A percentile compares a stretch with the other conserved stretches of the same genome.
These are phyloP conservation scores for Auricularia sp. DNA, from an alignment of 768 basidiomycete genomes.

Conservation along the genomic window DNA sequence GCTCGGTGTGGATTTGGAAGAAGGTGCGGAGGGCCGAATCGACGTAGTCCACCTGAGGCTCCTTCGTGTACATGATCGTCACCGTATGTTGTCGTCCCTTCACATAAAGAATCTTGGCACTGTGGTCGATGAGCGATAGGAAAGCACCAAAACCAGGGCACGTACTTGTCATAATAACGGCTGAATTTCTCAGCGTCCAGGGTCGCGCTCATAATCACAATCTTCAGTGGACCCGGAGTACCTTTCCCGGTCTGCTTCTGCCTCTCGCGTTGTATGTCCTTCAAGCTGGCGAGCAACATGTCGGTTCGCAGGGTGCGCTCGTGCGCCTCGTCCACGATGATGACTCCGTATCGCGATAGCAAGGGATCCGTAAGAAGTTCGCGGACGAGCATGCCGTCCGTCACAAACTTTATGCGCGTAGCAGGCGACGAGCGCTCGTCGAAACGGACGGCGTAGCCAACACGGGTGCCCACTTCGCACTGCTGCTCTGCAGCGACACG, in stretches of 20 bases:
- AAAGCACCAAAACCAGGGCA: not conserved
- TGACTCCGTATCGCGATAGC: constrained; percentile 71
- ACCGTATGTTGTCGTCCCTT: constrained; percentile 92
- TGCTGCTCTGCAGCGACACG: constrained; percentile 84
- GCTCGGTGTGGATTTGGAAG: constrained; percentile 82
- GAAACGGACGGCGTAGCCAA: constrained; percentile 95
- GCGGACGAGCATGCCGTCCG: constrained; percentile 94
- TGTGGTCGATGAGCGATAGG: constrained; percentile 20
- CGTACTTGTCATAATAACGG: constrained; percentile 74
- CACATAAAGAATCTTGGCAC: constrained; percentile 82
- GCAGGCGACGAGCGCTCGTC: constrained; percentile 64
- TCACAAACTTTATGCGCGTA: constrained; percentile 91
- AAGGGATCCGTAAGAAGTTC: constrained; percentile 76
- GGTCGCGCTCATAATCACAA: constrained; percentile 96
- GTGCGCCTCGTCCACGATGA: constrained; percentile 95
- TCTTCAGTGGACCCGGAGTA: constrained; percentile 62
- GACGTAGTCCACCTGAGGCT: constrained; percentile 71
- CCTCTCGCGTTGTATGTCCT: constrained; percentile 61
- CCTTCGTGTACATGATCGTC: constrained; percentile 64
- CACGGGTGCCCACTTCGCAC: constrained; percentile 55
- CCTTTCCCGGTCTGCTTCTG: constrained; percentile 39
- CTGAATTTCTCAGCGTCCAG: constrained; percentile 93
- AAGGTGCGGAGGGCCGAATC: constrained; percentile 87
- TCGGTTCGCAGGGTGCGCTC: constrained; percentile 93
- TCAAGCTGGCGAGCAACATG: constrained; percentile 82